phyloP scores from a whole-genome alignment of 257 asterid genomes.

The Solanum habrochaites region DNA sequence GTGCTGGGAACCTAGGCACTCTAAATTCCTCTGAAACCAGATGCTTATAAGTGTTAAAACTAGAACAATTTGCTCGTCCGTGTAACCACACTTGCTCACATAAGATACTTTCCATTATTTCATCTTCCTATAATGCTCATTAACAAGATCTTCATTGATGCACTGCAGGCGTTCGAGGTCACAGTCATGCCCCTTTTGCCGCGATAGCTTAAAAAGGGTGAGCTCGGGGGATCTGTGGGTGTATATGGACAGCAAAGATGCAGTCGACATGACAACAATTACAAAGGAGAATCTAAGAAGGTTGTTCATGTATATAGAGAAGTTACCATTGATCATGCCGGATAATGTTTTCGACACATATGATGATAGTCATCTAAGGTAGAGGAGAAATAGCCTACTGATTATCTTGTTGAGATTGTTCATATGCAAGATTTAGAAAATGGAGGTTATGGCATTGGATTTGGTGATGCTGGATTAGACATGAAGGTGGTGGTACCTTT shows the following conservation, averaged over 20 bases:
- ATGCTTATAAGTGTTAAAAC: background rate
- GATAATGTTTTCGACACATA: slow-evolving; percentile 64
- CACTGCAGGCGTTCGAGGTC: slow-evolving; percentile 74
- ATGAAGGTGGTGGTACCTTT: background rate
- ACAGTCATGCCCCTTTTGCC: slow-evolving; percentile 94
- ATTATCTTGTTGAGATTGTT: background rate
- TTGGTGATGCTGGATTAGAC: background rate
- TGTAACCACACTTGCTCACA: background rate
- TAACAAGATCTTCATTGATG: background rate
- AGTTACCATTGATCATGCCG: slow-evolving; percentile 68
- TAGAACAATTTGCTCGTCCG: background rate
- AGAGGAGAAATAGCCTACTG: background rate
- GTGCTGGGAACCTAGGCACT: background rate
- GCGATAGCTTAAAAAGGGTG: slow-evolving; percentile 80
- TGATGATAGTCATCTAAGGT: slow-evolving; percentile 73
- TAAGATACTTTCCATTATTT: background rate
- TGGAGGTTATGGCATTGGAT: background rate
- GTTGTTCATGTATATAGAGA: slow-evolving; percentile 79
- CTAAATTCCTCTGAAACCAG: background rate
- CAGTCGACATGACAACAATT: slow-evolving; percentile 51
- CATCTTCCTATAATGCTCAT: background rate
- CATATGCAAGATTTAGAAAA: background rate
- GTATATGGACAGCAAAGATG: slow-evolving; percentile 59
- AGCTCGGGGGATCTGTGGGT: slow-evolving; percentile 88
- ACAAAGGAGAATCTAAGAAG: slow-evolving; percentile 81